Evolutionary conservation across 306 rosid species (phyloP).

Genomic region (Corylus americana): DNA sequence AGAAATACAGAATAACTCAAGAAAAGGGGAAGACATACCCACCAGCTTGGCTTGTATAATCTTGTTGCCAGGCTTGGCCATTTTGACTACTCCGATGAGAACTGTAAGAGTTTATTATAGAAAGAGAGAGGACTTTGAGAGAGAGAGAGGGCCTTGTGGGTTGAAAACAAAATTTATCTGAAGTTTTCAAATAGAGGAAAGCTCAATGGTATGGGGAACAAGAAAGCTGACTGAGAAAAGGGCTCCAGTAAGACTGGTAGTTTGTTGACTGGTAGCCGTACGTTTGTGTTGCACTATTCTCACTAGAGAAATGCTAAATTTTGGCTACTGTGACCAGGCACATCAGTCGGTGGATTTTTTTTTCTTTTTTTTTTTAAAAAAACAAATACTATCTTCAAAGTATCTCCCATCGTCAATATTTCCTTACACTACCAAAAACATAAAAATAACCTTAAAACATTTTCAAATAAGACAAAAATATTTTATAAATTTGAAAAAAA

Average conservation of each 20-base stretch:
- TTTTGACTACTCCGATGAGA: constrained; percentile 23
- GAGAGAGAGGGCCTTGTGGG: background rate
- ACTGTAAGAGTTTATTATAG: background rate
- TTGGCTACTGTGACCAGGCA: no score
- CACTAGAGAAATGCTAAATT: no score
- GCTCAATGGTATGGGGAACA: background rate
- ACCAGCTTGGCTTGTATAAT: constrained; percentile 91
- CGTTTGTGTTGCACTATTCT: no score
- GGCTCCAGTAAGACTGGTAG: constrained; percentile 45
- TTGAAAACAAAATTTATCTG: background rate
- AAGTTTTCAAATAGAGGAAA: background rate
- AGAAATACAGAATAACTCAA: background rate
- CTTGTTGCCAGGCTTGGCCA: constrained; percentile 68
- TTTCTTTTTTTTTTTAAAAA: no score
- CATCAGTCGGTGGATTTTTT: no score
- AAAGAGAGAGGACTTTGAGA: background rate
- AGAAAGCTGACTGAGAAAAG: background rate
- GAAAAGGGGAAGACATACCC: constrained; percentile 69
- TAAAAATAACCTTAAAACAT: no score
- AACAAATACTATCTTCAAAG: no score
- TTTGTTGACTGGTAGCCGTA: constrained; percentile 36
- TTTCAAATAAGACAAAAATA: no score
- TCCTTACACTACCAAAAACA: no score
- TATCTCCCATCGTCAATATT: no score
- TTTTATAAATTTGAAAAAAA: no score